phyloP scores from a whole-genome alignment of 257 asterid genomes.

The Rubia yunnanensis region DNA sequence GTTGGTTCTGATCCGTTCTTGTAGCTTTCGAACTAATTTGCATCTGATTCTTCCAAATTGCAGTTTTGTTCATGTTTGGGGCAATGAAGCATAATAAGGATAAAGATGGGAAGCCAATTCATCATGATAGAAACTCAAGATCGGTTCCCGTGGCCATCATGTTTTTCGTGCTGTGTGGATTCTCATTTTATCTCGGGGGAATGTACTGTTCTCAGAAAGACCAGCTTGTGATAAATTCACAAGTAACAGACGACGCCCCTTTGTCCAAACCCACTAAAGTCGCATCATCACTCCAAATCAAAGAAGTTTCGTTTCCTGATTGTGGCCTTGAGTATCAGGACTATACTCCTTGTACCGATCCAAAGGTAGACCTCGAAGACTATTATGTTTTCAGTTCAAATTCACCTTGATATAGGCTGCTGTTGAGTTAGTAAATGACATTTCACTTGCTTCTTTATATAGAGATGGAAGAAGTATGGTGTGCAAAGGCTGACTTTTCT shows the following conservation, averaged over 20 bases:
- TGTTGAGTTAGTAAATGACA: not conserved
- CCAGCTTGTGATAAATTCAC: slow-evolving; percentile 12
- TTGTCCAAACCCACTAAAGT: slow-evolving; percentile 25
- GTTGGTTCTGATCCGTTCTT: not conserved
- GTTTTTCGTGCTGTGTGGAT: slow-evolving; percentile 71
- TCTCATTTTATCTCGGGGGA: slow-evolving; percentile 97
- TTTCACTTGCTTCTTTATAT: slow-evolving; percentile 4
- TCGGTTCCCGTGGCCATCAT: slow-evolving; percentile 52
- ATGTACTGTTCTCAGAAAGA: slow-evolving; percentile 69
- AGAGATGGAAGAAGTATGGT: slow-evolving; percentile 77
- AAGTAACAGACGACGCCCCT: slow-evolving; percentile 22
- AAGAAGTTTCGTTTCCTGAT: slow-evolving; percentile 50
- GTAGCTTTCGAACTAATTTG: slow-evolving; percentile 3
- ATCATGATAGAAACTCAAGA: slow-evolving; percentile 49
- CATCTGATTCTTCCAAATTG: slow-evolving; percentile 12
- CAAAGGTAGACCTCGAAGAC: slow-evolving; percentile 40
- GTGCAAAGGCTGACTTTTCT: slow-evolving; percentile 52
- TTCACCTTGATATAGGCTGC: not conserved
- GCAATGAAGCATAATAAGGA: slow-evolving; percentile 70
- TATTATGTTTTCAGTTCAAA: slow-evolving; percentile 3
- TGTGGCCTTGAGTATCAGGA: slow-evolving; percentile 75
- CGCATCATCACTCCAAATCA: slow-evolving; percentile 41
- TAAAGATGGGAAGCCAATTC: slow-evolving; percentile 74
- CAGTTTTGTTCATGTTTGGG: slow-evolving; percentile 37
- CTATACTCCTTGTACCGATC: slow-evolving; percentile 99